phyloP scores from a whole-genome alignment of 75 land plant genomes.

The Cryptomeria japonica region DNA sequence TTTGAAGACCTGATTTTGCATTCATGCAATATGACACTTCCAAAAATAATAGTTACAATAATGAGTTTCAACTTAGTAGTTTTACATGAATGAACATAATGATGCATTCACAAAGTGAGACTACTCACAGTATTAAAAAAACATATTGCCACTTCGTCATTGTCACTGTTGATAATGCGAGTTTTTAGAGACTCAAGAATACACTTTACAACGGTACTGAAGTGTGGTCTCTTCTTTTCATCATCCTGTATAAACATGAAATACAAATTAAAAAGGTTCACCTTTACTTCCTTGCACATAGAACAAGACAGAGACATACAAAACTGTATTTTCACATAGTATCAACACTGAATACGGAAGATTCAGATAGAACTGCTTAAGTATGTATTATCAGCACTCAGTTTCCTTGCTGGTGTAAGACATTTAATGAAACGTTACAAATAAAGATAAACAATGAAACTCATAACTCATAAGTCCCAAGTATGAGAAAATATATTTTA shows the following conservation, averaged over 20 bases:
- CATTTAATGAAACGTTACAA: background rate
- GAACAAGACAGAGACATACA: background rate
- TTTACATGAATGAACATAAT: background rate
- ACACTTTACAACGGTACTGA: conserved; percentile 60
- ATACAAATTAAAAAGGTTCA: background rate
- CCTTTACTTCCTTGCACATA: background rate
- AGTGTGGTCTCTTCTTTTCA: conserved; percentile 55
- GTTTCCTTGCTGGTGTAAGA: background rate
- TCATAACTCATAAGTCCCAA: background rate
- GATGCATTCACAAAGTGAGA: background rate
- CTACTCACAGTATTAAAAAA: conserved; percentile 89
- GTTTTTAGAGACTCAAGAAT: conserved; percentile 75
- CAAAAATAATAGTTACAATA: background rate
- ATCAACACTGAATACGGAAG: background rate
- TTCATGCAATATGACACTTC: background rate
- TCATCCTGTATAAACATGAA: conserved; percentile 34
- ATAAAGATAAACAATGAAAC: background rate
- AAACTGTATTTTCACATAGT: background rate
- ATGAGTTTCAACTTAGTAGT: background rate
- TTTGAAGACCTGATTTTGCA: background rate
- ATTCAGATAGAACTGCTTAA: background rate
- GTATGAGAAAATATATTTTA: background rate
- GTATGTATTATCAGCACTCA: background rate
- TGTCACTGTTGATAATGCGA: conserved; percentile 70
- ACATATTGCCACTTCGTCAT: conserved; percentile 96